Percentiles rank a stretch among this genome's conserved stretches.
These are phyloP conservation scores for Colletotrichum paranaense DNA, from an alignment of 2,329 filamentous ascomycete genomes.

Conservation along the genomic window DNA sequence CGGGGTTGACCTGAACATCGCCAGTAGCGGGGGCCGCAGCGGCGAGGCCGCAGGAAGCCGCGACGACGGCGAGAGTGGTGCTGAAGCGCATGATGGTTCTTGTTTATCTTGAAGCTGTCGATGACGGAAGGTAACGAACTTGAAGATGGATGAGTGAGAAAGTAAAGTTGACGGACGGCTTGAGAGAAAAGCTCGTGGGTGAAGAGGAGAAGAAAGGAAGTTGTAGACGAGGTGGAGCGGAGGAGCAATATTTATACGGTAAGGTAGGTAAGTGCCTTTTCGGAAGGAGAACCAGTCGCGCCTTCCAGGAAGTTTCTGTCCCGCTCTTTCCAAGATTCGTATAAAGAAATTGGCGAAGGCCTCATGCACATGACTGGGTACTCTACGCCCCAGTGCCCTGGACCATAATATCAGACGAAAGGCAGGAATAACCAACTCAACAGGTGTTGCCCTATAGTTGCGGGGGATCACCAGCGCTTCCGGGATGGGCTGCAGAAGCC, in stretches of 20 bases:
- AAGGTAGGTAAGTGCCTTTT: neutral
- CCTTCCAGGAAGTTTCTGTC: neutral
- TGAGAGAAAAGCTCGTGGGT: neutral
- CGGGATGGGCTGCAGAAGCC: neutral
- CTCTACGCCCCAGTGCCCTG: no score
- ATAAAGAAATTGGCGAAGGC: no score
- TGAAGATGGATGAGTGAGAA: neutral
- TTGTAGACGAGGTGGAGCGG: neutral
- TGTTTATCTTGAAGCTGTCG: neutral
- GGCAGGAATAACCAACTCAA: neutral
- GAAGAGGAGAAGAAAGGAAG: neutral
- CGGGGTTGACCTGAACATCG: constrained; percentile 19
- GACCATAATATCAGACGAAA: neutral
- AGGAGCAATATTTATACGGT: neutral
- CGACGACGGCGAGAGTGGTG: constrained; percentile 28
- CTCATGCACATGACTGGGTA: no score
- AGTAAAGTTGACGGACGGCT: neutral
- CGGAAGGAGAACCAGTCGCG: neutral
- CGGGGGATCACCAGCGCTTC: constrained; percentile 17
- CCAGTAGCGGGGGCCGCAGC: constrained; percentile 28
- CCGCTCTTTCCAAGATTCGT: neutral
- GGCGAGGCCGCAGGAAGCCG: constrained; percentile 33
- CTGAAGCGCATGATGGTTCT: constrained; percentile 32
- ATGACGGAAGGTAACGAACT: neutral
- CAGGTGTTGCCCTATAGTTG: neutral